Evolutionary conservation across 2,329 filamentous ascomycete species (phyloP).

Genomic region (Plenodomus lindquistii): DNA sequence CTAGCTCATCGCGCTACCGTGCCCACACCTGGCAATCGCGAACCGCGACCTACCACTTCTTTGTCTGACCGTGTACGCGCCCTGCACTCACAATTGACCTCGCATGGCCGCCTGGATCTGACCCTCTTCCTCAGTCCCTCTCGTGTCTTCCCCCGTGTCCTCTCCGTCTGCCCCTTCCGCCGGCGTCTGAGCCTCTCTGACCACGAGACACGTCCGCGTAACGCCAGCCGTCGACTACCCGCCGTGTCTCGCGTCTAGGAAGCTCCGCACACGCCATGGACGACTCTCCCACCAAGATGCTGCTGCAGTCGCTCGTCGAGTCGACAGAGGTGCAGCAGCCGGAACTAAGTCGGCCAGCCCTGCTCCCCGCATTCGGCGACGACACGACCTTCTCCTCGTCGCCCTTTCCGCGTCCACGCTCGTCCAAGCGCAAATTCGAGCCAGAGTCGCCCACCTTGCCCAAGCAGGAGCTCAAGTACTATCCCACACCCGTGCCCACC

Average conservation of each 20-base stretch:
- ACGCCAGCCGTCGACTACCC: conserved; percentile 26
- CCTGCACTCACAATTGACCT: conserved; percentile 38
- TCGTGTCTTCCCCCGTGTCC: conserved; percentile 19
- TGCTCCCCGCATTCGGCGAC: conserved; percentile 70
- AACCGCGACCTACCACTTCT: conserved; percentile 7
- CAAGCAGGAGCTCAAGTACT: conserved; percentile 64
- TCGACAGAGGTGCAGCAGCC: conserved; percentile 29
- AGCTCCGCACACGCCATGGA: conserved; percentile 35
- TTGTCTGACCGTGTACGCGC: conserved; percentile 28
- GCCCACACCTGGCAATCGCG: conserved; percentile 15
- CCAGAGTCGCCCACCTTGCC: conserved; percentile 53
- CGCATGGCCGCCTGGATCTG: conserved; percentile 39
- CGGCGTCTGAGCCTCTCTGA: conserved; percentile 26
- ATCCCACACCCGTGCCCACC: conserved; percentile 91
- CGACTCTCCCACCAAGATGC: conserved; percentile 31
- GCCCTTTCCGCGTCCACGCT: conserved; percentile 66
- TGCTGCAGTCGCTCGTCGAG: conserved; percentile 32
- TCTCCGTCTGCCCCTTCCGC: conserved; percentile 20
- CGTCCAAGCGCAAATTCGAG: conserved; percentile 66
- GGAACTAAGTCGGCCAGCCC: conserved; percentile 63
- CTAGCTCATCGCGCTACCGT: conserved; percentile 26
- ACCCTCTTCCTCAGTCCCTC: conserved; percentile 24
- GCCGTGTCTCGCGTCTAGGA: conserved; percentile 34
- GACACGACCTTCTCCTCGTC: conserved; percentile 76
- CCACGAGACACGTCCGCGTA: conserved; percentile 31